These are phyloP conservation scores for Euphorbia schlechtendalii DNA, from an alignment of 441 rosid species.

Conservation along the genomic window DNA sequence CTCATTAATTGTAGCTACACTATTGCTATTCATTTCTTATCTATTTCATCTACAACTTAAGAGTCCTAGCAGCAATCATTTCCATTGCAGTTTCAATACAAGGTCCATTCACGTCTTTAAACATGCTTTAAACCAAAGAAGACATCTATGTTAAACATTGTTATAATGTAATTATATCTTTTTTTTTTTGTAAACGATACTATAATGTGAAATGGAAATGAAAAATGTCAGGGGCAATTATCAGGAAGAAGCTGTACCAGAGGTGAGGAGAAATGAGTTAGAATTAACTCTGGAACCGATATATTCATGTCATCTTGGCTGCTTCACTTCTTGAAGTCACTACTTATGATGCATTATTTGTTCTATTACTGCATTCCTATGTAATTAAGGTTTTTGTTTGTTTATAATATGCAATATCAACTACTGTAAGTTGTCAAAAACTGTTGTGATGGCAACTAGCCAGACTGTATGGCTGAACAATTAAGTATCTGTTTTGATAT, in stretches of 20 bases:
- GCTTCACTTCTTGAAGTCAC: slow-evolving; percentile 34
- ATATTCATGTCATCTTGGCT: slow-evolving; percentile 51
- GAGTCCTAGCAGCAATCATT: too few relatives aligned
- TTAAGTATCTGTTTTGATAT: not conserved
- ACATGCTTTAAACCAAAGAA: too few relatives aligned
- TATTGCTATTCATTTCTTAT: not conserved
- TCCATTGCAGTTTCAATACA: too few relatives aligned
- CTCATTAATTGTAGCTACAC: not conserved
- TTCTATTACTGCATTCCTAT: not conserved
- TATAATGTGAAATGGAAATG: not conserved
- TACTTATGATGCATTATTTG: not conserved
- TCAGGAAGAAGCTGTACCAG: slow-evolving; percentile 48
- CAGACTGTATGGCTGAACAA: not conserved
- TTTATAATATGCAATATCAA: slow-evolving; percentile 6
- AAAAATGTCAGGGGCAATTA: slow-evolving; percentile 46
- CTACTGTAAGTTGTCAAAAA: not conserved
- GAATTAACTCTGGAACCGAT: slow-evolving; percentile 63
- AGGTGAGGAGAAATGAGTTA: slow-evolving; percentile 60
- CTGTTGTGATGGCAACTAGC: not conserved
- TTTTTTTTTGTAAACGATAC: not conserved
- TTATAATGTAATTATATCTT: too few relatives aligned
- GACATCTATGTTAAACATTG: too few relatives aligned
- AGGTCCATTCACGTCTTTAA: too few relatives aligned
- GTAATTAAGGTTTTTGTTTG: slow-evolving; percentile 14
- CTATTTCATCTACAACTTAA: too few relatives aligned